phyloP scores from a whole-genome alignment of 2,329 filamentous ascomycete genomes.

The Escovopsis sp. region DNA sequence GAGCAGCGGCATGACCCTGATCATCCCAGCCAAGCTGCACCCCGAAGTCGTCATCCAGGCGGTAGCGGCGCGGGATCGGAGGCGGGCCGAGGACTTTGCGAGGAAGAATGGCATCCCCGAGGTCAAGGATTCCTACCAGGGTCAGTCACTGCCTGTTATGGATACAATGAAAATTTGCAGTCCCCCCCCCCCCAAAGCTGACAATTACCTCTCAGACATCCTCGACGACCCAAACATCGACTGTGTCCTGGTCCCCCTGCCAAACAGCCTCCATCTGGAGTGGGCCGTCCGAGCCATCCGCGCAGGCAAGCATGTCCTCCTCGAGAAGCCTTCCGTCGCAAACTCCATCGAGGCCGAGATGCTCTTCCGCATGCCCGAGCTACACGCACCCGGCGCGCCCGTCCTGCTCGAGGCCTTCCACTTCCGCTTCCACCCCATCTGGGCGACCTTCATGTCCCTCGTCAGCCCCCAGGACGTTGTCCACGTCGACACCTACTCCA shows the following conservation, averaged over 20 bases:
- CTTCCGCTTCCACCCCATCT: conserved; percentile 34
- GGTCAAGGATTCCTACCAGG: conserved; percentile 34
- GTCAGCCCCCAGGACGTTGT: conserved; percentile 24
- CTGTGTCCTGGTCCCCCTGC: conserved; percentile 35
- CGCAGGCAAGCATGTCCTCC: conserved; percentile 28
- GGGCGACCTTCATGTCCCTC: conserved; percentile 24
- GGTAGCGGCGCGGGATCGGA: conserved; percentile 35
- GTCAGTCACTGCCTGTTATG: neutral
- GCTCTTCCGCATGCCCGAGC: conserved; percentile 26
- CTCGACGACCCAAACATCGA: conserved; percentile 25
- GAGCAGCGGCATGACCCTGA: conserved; percentile 26
- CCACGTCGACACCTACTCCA: conserved; percentile 16
- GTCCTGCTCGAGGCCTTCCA: conserved; percentile 40
- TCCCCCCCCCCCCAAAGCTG: conserved; percentile 9
- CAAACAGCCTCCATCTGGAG: conserved; percentile 26
- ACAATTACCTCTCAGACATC: conserved; percentile 36
- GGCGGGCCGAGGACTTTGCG: conserved; percentile 33
- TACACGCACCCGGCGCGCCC: conserved; percentile 20
- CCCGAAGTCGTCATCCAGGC: conserved; percentile 36
- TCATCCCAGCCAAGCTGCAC: conserved; percentile 35
- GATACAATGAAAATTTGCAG: no score
- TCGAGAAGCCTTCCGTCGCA: conserved; percentile 3
- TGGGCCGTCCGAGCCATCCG: conserved; percentile 30
- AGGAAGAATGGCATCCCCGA: conserved; percentile 36
- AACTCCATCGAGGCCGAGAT: conserved; percentile 17